These are phyloP conservation scores for Bimuria novae-zelandiae DNA, from an alignment of 2,329 filamentous ascomycete genomes.

Conservation along the genomic window DNA sequence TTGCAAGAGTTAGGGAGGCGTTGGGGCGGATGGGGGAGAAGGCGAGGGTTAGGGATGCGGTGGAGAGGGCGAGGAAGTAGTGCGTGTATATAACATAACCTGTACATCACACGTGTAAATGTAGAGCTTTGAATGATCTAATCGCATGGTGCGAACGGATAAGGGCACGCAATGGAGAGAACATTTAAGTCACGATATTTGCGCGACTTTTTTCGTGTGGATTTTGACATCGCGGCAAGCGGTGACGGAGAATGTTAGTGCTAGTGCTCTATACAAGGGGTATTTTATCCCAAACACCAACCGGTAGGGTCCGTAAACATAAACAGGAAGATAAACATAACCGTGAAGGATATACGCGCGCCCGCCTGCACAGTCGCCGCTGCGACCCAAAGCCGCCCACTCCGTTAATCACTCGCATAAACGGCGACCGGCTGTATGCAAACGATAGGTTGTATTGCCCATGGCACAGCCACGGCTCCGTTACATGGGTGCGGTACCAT, in stretches of 20 bases:
- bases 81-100: background rate
- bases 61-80: constrained; percentile 2
- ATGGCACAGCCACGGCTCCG: background rate
- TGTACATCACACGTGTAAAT: background rate
- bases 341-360: no score
- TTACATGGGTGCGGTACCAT: no score
- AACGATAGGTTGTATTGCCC: background rate
- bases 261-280: no score
- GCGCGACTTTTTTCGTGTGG: background rate
- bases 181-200: background rate
- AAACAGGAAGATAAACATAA: no score
- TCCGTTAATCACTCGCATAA: background rate
- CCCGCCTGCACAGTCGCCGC: no score
- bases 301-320: no score
- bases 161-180: no score
- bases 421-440: background rate
- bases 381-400: no score
- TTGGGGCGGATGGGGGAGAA: constrained; percentile 41
- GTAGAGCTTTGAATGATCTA: background rate
- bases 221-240: no score
- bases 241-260: no score
- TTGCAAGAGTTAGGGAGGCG: constrained; percentile 53
- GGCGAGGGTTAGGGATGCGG: constrained; percentile 12
- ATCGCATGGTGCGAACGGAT: no score
- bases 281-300: no score